A percentile compares a stretch with the other conserved stretches of the same genome.
Evolutionary conservation across 2,329 filamentous ascomycete species (phyloP).

Genomic region (Aspergillus oerlinghausenensis): DNA sequence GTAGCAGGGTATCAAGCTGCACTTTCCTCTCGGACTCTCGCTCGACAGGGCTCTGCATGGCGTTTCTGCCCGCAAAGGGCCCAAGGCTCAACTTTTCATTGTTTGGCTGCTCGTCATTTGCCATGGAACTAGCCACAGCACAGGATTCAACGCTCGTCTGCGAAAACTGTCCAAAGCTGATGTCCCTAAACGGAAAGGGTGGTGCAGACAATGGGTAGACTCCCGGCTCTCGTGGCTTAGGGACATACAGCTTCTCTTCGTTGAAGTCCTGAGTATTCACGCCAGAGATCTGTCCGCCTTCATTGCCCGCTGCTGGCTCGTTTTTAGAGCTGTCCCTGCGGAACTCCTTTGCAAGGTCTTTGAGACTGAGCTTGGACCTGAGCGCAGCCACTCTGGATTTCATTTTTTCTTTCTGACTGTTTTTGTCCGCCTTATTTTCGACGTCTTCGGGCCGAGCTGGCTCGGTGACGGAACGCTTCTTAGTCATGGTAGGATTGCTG

Average conservation of each 20-base stretch:
- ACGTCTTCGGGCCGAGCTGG: conserved; percentile 1
- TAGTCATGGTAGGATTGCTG: conserved; percentile 2
- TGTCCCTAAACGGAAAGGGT: conserved; percentile 1
- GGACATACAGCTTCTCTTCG: conserved; percentile 14
- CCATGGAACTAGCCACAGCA: neutral
- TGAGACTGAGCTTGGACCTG: conserved; percentile 27
- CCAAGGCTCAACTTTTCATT: conserved; percentile 3
- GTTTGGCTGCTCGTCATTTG: neutral
- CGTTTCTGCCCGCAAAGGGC: conserved; percentile 1
- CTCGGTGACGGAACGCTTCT: conserved; percentile 17
- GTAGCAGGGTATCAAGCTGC: conserved; percentile 8
- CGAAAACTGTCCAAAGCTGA: neutral
- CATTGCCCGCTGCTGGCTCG: neutral
- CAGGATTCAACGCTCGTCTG: conserved; percentile 6
- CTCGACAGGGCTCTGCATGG: neutral
- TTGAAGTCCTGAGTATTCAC: neutral
- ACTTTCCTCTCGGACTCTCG: neutral
- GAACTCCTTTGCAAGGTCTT: conserved; percentile 25
- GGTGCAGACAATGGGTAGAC: conserved; percentile 14
- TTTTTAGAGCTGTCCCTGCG: conserved; percentile 8
- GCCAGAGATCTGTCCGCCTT: neutral
- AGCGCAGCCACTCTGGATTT: conserved; percentile 22
- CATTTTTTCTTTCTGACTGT: conserved; percentile 13
- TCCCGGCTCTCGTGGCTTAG: conserved; percentile 7
- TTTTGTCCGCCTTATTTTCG: neutral